Percentiles rank a stretch among this genome's conserved stretches.
phyloP scores from a whole-genome alignment of 768 basidiomycete species.

The Paxillus rubicundulus region DNA sequence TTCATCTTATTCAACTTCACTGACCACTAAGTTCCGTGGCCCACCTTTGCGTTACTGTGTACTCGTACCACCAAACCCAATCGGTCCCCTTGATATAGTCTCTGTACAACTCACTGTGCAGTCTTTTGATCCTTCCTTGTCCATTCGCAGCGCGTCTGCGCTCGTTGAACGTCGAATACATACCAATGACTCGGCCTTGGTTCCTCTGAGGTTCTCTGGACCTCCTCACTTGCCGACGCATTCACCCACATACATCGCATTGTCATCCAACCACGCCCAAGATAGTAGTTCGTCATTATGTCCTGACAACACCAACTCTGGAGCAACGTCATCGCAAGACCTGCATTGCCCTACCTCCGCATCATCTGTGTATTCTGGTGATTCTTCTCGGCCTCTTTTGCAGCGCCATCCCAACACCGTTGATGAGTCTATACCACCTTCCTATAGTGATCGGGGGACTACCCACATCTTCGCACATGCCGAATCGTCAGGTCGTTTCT shows the following conservation, averaged over 20 bases:
- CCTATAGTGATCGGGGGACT: slow-evolving; percentile 31
- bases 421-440: slow-evolving; percentile 11
- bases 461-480: slow-evolving; percentile 54
- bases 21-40: slow-evolving; percentile 54
- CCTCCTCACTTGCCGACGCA: slow-evolving; percentile 18
- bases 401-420: slow-evolving; percentile 12
- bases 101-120: slow-evolving; percentile 61
- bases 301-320: slow-evolving; percentile 6
- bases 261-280: slow-evolving; percentile 28
- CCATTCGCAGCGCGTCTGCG: slow-evolving; percentile 61
- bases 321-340: slow-evolving; percentile 18
- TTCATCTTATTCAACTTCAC: slow-evolving; percentile 38
- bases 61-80: slow-evolving; percentile 50
- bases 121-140: slow-evolving; percentile 54
- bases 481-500: slow-evolving; percentile 59
- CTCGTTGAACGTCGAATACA: slow-evolving; percentile 71
- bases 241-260: slow-evolving; percentile 19
- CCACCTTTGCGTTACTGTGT: slow-evolving; percentile 61
- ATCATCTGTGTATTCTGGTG: slow-evolving; percentile 22
- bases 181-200: slow-evolving; percentile 42
- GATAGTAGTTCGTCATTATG: slow-evolving; percentile 15
- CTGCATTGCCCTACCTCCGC: slow-evolving; percentile 17
- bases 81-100: slow-evolving; percentile 73
- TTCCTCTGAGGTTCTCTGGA: slow-evolving; percentile 22
- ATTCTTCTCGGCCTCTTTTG: slow-evolving; percentile 27